Conservation (phyloP, 495 filamentous ascomycete species). For the Ramalina peruviana region DNA sequence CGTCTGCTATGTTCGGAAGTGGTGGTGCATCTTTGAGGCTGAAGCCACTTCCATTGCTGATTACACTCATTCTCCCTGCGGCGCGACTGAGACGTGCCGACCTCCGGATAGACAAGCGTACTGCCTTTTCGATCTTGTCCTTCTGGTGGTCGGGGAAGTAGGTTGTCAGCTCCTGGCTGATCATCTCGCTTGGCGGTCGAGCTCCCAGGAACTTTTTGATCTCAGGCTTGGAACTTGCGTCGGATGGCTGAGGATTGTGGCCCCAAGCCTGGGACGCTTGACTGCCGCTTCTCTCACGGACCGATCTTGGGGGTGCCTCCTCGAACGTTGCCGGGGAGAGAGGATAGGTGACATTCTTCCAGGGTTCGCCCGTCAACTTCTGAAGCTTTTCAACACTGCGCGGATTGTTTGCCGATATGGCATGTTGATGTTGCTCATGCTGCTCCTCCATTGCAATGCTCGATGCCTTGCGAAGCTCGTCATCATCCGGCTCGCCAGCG, state of each 20-base stretch:
- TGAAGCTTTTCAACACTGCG: conserved; percentile 63
- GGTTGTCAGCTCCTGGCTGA: conserved; percentile 84
- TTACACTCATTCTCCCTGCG: conserved; percentile 80
- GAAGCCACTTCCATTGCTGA: conserved; percentile 85
- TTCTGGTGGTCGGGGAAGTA: conserved; percentile 94
- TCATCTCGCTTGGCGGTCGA: conserved; percentile 89
- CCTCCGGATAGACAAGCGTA: conserved; percentile 77
- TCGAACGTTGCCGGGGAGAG: conserved; percentile 60
- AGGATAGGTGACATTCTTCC: conserved; percentile 69
- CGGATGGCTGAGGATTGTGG: conserved; percentile 41
- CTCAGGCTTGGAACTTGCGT: conserved; percentile 36
- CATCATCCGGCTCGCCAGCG: conserved; percentile 65
- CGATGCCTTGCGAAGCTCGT: conserved; percentile 70
- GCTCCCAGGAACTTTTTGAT: conserved; percentile 73
- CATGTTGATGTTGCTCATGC: conserved; percentile 53
- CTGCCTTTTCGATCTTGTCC: conserved; percentile 86
- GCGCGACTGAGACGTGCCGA: conserved; percentile 83
- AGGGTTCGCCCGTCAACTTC: conserved; percentile 71
- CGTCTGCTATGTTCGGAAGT: conserved; percentile 91
- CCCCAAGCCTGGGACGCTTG: conserved; percentile 30
- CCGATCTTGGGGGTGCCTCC: conserved; percentile 12
- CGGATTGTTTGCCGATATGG: conserved; percentile 44
- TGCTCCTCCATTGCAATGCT: conserved; percentile 70
- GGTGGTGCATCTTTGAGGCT: conserved; percentile 80
- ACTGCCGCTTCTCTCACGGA: conserved; percentile 45